phyloP scores from a whole-genome alignment of 2,329 filamentous ascomycete species.

The Talaromyces marneffei region DNA sequence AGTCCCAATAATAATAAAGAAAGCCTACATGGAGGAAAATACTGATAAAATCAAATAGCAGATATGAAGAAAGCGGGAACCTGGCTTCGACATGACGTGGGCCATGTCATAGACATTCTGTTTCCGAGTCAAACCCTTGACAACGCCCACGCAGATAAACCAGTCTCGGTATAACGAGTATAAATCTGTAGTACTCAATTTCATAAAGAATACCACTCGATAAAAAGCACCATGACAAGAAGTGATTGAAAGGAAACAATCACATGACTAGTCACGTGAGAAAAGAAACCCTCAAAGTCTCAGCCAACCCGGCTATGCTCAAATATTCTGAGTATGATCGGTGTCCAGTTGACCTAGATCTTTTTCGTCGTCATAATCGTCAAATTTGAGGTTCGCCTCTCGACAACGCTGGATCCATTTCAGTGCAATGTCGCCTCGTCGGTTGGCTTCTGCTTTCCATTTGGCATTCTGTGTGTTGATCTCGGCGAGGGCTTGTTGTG shows the following conservation, averaged over 20 bases:
- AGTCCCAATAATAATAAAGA: conserved; percentile 3
- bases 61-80: not conserved
- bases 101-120: not conserved
- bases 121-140: not conserved
- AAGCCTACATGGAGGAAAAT: not conserved
- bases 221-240: not conserved
- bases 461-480: conserved; percentile 92
- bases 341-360: conserved; percentile 34
- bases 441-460: conserved; percentile 84
- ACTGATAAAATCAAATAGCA: not conserved
- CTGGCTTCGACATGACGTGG: not conserved
- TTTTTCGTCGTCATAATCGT: conserved; percentile 43
- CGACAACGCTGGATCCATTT: conserved; percentile 46
- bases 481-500: conserved; percentile 58
- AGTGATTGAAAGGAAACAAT: not conserved
- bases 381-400: conserved; percentile 44
- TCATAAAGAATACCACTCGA: not conserved
- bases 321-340: conserved; percentile 23
- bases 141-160: not conserved
- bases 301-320: not conserved
- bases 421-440: conserved; percentile 65
- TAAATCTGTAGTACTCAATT: not conserved
- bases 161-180: not conserved
- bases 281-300: not conserved
- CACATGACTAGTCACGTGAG: not conserved